Evolutionary conservation across 2,329 filamentous ascomycete species (phyloP), one percentile per base, ranked within the genome.

Genomic region (Fusarium sterilihyphosum): DNA sequence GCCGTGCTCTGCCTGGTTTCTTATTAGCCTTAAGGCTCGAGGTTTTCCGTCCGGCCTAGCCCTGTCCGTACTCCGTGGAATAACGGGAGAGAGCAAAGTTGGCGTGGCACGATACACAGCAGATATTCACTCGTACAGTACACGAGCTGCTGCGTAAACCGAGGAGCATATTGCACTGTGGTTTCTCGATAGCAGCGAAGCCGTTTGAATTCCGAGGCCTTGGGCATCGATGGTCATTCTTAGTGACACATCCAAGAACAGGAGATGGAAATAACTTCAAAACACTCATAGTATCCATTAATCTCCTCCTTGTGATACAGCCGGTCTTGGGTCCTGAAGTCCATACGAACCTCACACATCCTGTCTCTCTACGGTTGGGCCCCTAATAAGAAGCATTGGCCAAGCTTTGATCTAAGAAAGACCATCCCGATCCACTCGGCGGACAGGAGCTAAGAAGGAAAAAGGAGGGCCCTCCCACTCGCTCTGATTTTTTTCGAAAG

Each of bases 401-500:
- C 71, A 77, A 76, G 75, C 71, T 74, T 77, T 71, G 71, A 59
- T 73, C 71, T 73, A 68, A 76, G 77, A 74, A 58, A 65, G 63
- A 70, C 68, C 63, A 65, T 61, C 31, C 35, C 31, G 54, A 35
- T 50, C 71, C 67, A 74, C 67, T 43, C 38, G 46, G 22, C 20
- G 49, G 61, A 66, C 70, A 70, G 60, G 60, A 61, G 59, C 35
- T 22, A 33, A 38, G 57, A 35, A 33, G 37, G 14, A 56, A 43
- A 71, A 59, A 52, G 61, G 58, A 64, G 59, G 67, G 29, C 61
- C 50, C 37, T 59, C 44, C 58, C 56, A 46, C 43, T 61, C 31
- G 16, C 41, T 50, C 44, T 67, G n/a, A 8, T 17, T 67, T 67
- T 67, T 47, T 53, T 41, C 13, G n/a, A 57, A 62, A 56, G 68